Conservation (phyloP, 108 stramenopile species). For the Skeletonema grethae region DNA sequence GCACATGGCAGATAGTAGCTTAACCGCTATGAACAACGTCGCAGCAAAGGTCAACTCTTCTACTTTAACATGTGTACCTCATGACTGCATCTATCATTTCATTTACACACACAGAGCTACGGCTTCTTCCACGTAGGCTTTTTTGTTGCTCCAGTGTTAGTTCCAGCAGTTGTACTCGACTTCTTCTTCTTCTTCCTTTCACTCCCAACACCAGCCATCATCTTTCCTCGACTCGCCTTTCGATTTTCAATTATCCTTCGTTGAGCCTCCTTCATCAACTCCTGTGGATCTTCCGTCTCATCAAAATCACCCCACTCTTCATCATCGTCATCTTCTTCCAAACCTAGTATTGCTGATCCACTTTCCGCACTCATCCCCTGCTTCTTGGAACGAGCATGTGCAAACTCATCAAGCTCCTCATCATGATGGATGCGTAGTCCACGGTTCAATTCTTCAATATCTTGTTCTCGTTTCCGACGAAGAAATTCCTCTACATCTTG, state of each 20-base stretch:
- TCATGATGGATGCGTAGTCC: slow-evolving; percentile 41
- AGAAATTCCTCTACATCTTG: slow-evolving; percentile 4
- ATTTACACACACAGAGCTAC: neutral
- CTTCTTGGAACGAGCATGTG: slow-evolving; percentile 21
- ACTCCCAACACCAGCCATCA: slow-evolving; percentile 20
- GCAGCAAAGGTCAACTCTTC: too few species aligned
- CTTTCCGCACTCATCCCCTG: neutral
- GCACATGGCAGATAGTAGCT: too few species aligned
- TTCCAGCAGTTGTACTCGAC: neutral
- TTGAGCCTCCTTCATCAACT: slow-evolving; percentile 23
- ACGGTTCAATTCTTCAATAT: slow-evolving; percentile 23
- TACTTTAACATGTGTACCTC: too few species aligned
- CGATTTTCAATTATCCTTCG: neutral
- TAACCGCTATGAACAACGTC: too few species aligned
- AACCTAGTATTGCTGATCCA: too few species aligned
- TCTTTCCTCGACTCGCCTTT: slow-evolving; percentile 10
- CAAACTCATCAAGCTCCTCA: slow-evolving; percentile 38
- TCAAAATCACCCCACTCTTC: slow-evolving; percentile 46
- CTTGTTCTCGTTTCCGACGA: slow-evolving; percentile 3
- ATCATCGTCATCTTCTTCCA: slow-evolving; percentile 9
- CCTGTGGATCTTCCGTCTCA: slow-evolving; percentile 40
- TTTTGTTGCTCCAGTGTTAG: neutral
- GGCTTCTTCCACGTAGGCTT: slow-evolving; percentile 44
- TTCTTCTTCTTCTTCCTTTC: neutral
- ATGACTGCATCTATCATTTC: neutral